Evolutionary conservation across 2,329 filamentous ascomycete genomes (phyloP).

Genomic region (Raffaelea albimanens): DNA sequence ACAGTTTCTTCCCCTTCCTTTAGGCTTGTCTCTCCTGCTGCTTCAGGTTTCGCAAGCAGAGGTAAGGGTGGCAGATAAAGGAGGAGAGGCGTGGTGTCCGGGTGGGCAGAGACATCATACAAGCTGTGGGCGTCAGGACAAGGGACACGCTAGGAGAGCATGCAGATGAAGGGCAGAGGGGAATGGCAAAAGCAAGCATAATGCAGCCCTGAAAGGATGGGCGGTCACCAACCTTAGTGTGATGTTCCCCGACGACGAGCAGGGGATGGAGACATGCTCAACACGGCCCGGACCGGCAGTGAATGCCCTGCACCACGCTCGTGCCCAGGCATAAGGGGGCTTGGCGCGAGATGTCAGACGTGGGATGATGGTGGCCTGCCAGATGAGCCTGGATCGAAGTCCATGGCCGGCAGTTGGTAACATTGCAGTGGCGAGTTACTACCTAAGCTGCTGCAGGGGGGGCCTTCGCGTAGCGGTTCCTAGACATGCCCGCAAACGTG

Average conservation of each 20-base stretch:
- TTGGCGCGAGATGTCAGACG: no score
- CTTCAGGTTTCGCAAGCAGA: conserved; percentile 7
- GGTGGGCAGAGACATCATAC: conserved; percentile 32
- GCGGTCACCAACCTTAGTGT: conserved; percentile 40
- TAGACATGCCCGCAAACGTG: no score
- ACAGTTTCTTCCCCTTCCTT: neutral
- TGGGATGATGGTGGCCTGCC: no score
- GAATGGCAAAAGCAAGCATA: neutral
- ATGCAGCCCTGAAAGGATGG: no score
- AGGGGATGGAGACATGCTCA: conserved; percentile 31
- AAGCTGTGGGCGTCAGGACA: conserved; percentile 27
- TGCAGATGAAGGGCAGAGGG: conserved; percentile 7
- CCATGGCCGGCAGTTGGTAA: no score
- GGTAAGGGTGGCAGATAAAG: conserved; percentile 46
- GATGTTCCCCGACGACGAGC: conserved; percentile 39
- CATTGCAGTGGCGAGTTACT: no score
- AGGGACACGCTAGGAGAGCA: conserved; percentile 7
- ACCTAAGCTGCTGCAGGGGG: no score
- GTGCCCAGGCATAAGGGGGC: no score
- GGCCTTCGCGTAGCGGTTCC: no score
- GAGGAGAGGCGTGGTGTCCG: conserved; percentile 34
- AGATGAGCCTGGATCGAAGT: no score
- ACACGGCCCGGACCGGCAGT: no score
- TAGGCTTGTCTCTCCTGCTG: no score
- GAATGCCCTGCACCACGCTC: neutral